phyloP scores from a whole-genome alignment of 495 filamentous ascomycete species.

The Aspergillus affinis region DNA sequence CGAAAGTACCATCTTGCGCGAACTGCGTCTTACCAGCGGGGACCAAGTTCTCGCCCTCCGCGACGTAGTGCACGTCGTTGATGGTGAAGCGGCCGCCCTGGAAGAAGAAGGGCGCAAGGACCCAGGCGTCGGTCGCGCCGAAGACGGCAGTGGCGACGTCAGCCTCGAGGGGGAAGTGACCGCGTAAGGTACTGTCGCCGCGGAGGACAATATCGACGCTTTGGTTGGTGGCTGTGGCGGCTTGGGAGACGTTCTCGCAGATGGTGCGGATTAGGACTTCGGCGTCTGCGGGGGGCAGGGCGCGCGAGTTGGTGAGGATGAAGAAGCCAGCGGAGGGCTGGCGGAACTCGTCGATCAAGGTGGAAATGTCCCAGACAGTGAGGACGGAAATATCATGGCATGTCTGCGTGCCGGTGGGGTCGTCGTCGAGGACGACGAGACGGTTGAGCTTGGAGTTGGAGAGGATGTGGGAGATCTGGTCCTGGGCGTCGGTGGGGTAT shows the following conservation, averaged over 20 bases:
- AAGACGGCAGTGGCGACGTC: slow-evolving; percentile 50
- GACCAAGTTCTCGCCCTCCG: slow-evolving; percentile 43
- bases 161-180: slow-evolving; percentile 53
- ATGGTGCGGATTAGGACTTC: slow-evolving; percentile 43
- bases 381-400: slow-evolving; percentile 57
- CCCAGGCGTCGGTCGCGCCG: slow-evolving; percentile 42
- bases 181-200: slow-evolving; percentile 53
- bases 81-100: slow-evolving; percentile 54
- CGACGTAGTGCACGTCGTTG: slow-evolving; percentile 54
- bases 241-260: slow-evolving; percentile 44
- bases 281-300: slow-evolving; percentile 45
- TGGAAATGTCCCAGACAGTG: slow-evolving; percentile 49
- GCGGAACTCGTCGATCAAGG: slow-evolving; percentile 42
- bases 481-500: slow-evolving; percentile 33
- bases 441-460: slow-evolving; percentile 31
- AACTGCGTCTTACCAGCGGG: slow-evolving; percentile 51
- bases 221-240: slow-evolving; percentile 35
- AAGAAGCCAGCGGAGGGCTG: slow-evolving; percentile 46
- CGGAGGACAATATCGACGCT: slow-evolving; percentile 52
- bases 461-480: slow-evolving; percentile 36
- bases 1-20: slow-evolving; percentile 52
- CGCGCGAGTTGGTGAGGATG: slow-evolving; percentile 57
- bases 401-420: slow-evolving; percentile 58
- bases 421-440: slow-evolving; percentile 55
- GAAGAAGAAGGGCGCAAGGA: slow-evolving; percentile 54